Evolutionary conservation across 2,329 filamentous ascomycete genomes (phyloP).

Genomic region (Monilinia laxa): DNA sequence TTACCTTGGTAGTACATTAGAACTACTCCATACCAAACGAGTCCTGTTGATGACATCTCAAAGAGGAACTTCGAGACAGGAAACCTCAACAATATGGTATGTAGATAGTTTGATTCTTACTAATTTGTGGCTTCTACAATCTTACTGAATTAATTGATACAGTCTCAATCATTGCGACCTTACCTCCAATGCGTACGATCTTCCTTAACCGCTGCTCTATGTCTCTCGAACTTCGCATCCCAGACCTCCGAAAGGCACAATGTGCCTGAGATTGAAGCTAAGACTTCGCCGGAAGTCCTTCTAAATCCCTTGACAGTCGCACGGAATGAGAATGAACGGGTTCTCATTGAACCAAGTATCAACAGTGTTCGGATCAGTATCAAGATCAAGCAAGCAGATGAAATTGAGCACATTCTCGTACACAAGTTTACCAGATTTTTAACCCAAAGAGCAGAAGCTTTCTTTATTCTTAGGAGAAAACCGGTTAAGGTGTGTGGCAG

Average conservation of each 20-base stretch:
- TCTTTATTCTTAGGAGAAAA: conserved; percentile 94
- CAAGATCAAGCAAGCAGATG: conserved; percentile 98
- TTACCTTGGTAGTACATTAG: background rate
- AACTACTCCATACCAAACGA: too few relatives aligned
- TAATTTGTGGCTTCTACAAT: background rate
- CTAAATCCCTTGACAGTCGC: conserved; percentile 88
- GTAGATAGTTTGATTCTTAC: background rate
- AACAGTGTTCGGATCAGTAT: conserved; percentile 98
- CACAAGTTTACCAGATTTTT: conserved; percentile 98
- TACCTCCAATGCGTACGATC: conserved; percentile 96
- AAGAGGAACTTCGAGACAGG: conserved; percentile 11
- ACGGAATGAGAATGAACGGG: conserved; percentile 94
- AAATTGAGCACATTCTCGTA: conserved; percentile 96
- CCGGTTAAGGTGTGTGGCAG: conserved; percentile 73
- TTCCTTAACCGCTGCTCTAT: conserved; percentile 89
- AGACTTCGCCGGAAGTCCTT: conserved; percentile 88
- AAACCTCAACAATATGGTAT: conserved; percentile 25
- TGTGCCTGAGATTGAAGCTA: conserved; percentile 94
- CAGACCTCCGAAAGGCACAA: conserved; percentile 97
- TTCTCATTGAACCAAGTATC: conserved; percentile 93
- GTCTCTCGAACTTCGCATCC: conserved; percentile 94
- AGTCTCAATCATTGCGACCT: conserved; percentile 93
- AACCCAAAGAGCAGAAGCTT: conserved; percentile 92
- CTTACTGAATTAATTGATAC: background rate
- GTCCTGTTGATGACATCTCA: conserved; percentile 21